A percentile compares a stretch with the other conserved stretches of the same genome.
These are phyloP conservation scores for Kodamaea kaohsiungensis DNA, from an alignment of 805 yeast genomes.

Conservation along the genomic window DNA sequence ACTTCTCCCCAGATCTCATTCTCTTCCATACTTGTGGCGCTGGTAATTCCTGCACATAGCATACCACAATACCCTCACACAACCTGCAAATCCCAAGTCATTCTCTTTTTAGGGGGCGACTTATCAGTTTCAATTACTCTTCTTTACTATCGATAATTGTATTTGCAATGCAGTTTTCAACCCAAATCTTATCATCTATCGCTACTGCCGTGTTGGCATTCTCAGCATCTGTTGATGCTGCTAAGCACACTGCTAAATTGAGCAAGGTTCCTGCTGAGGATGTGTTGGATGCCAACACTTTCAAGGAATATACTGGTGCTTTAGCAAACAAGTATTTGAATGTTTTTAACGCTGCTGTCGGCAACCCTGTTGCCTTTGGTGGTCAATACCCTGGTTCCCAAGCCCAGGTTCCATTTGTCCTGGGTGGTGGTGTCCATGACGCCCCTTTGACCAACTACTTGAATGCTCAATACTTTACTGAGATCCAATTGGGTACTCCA, in stretches of 20 bases:
- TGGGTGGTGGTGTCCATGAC: slow-evolving; percentile 46
- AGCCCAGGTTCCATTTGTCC: slow-evolving; percentile 47
- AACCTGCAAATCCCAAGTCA: slow-evolving; percentile 6
- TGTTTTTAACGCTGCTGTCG: slow-evolving; percentile 41
- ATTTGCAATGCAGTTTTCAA: slow-evolving; percentile 31
- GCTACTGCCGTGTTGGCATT: slow-evolving; percentile 41
- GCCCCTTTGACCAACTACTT: slow-evolving; percentile 89
- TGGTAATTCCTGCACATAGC: neutral
- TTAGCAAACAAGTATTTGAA: slow-evolving; percentile 64
- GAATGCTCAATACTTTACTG: slow-evolving; percentile 96
- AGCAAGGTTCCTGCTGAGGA: slow-evolving; percentile 60
- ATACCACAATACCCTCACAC: neutral
- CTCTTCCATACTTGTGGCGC: too few species aligned
- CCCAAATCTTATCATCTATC: slow-evolving; percentile 42
- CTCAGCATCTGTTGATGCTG: slow-evolving; percentile 44
- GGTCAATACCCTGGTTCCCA: neutral
- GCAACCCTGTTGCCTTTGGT: slow-evolving; percentile 24
- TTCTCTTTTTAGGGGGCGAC: slow-evolving; percentile 9
- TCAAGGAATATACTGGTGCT: slow-evolving; percentile 54
- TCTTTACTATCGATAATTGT: slow-evolving; percentile 1
- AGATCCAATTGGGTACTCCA: slow-evolving; percentile 89
- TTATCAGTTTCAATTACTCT: slow-evolving; percentile 4
- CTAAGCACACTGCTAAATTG: slow-evolving; percentile 55
- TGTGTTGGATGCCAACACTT: slow-evolving; percentile 51
- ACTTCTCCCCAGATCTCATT: too few species aligned